Percentiles rank a stretch among this genome's conserved stretches.
Evolutionary conservation across 2,329 filamentous ascomycete species (phyloP).

Genomic region (Anthostomella pinea): DNA sequence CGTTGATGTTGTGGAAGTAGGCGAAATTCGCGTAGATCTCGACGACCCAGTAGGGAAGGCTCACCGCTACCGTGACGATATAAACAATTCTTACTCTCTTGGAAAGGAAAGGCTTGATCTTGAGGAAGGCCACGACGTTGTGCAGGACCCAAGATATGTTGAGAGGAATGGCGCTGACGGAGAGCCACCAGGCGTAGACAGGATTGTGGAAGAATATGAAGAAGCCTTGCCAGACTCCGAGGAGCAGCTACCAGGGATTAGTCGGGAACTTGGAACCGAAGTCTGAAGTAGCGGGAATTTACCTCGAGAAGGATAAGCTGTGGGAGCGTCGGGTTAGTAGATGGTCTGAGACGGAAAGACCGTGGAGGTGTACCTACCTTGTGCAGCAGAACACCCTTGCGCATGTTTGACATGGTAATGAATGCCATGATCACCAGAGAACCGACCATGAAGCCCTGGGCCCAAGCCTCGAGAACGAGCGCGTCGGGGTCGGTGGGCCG

Average conservation of each 20-base stretch:
- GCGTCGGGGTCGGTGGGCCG: background rate
- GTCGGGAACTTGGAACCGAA: background rate
- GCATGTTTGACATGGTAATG: slow-evolving; percentile 49
- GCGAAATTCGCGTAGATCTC: slow-evolving; percentile 65
- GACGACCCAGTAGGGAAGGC: slow-evolving; percentile 61
- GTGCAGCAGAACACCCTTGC: slow-evolving; percentile 43
- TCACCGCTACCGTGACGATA: slow-evolving; percentile 55
- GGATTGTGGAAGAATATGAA: slow-evolving; percentile 50
- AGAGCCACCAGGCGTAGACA: slow-evolving; percentile 62
- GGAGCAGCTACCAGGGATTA: slow-evolving; percentile 41
- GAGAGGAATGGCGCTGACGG: slow-evolving; percentile 56
- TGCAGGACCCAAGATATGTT: slow-evolving; percentile 63
- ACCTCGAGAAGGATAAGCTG: slow-evolving; percentile 50
- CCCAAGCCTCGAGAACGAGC: background rate
- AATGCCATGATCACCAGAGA: slow-evolving; percentile 46
- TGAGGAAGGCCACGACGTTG: slow-evolving; percentile 67
- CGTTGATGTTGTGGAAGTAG: slow-evolving; percentile 56
- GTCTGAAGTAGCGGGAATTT: slow-evolving; percentile 2
- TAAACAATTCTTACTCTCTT: slow-evolving; percentile 51
- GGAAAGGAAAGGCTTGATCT: slow-evolving; percentile 58
- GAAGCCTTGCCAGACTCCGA: slow-evolving; percentile 55
- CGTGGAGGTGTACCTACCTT: too few species aligned
- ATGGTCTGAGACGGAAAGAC: too few species aligned
- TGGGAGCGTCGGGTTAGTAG: too few species aligned
- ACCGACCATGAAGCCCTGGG: slow-evolving; percentile 37